phyloP scores from a whole-genome alignment of 805 yeast species.

The Wickerhamomyces queroliae region DNA sequence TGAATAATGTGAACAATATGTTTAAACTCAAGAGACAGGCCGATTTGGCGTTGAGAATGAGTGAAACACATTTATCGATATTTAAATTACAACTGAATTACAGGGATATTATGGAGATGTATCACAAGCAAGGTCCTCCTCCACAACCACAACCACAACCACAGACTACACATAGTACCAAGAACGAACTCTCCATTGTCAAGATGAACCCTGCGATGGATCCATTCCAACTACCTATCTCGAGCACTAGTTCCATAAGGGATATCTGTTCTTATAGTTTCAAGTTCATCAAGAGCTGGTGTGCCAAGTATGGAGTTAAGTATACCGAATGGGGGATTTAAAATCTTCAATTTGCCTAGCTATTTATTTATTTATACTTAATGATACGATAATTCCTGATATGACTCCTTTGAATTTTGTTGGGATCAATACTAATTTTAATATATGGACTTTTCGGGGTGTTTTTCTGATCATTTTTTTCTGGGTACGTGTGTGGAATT shows the following conservation, averaged over 20 bases:
- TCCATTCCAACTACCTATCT: constrained; percentile 8
- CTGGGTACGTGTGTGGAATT: no score
- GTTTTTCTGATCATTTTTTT: no score
- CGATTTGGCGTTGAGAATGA: constrained; percentile 1
- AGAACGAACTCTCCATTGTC: no score
- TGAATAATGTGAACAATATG: constrained; percentile 3
- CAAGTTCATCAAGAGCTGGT: constrained; percentile 10
- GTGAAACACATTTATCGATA: constrained; percentile 8
- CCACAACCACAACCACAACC: not conserved
- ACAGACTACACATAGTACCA: not conserved
- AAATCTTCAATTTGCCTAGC: not conserved
- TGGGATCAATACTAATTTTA: no score
- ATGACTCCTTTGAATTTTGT: no score
- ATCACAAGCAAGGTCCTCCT: constrained; percentile 1
- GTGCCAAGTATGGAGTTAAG: constrained; percentile 1
- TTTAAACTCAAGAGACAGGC: constrained; percentile 8
- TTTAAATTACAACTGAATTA: constrained; percentile 9
- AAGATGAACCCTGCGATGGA: constrained; percentile 2
- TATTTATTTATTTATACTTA: no score
- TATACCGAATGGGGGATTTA: constrained; percentile 4
- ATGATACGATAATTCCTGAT: no score
- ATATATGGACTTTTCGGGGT: no score
- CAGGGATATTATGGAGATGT: constrained; percentile 6
- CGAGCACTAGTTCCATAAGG: not conserved
- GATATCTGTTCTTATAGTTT: constrained; percentile 7